Evolutionary conservation across 2,329 filamentous ascomycete genomes (phyloP), one percentile per base, ranked within the genome.

Genomic region (Neonectria hederae): DNA sequence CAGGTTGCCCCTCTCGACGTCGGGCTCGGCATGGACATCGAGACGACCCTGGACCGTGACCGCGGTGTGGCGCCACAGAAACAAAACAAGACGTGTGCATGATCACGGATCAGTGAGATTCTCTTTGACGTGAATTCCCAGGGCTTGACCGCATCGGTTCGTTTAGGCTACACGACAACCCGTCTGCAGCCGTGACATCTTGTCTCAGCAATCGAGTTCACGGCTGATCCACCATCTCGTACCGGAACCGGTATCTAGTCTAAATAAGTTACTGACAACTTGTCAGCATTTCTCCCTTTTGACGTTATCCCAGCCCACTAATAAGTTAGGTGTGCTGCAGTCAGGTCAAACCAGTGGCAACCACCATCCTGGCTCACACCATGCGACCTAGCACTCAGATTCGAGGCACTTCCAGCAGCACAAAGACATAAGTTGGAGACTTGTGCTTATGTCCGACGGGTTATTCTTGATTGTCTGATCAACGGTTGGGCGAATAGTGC

Each of bases 1-100:
- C 60, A 71, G 71, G 71, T 73, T 73, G 71, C 71, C 71, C 71
- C 71, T 73, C 71, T 65, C 71, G 72, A 73, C 71, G 57, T 70
- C 65, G 62, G 48, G 59, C 45, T 14, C 53, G 45, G 35, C 59
- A n/a, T 38, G 35, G 35, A n/a, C 14, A 38, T n/a, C 14, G 35
- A 58, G 48, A 62, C 57, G 42, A 56, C 64, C 57, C 62, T 65
- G 57, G 66, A 62, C 58, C 49, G 59, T 53, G 58, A 42, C 38
- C 38, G n/a, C 45, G 56, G 59, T 26, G 48, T 55, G 59, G 43
- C 59, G 53, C 58, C 58, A 62, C 42, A 54, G 40, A 32, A 65
- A 61, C 62, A 60, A 51, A 51, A 67, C 59, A 61, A 45, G 40
- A 67, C 10, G 38, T 57, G 46, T 26, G 28, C 17, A 46, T 32